Evolutionary conservation across 2,329 filamentous ascomycete genomes (phyloP).

Genomic region (Fusarium nelsonii): DNA sequence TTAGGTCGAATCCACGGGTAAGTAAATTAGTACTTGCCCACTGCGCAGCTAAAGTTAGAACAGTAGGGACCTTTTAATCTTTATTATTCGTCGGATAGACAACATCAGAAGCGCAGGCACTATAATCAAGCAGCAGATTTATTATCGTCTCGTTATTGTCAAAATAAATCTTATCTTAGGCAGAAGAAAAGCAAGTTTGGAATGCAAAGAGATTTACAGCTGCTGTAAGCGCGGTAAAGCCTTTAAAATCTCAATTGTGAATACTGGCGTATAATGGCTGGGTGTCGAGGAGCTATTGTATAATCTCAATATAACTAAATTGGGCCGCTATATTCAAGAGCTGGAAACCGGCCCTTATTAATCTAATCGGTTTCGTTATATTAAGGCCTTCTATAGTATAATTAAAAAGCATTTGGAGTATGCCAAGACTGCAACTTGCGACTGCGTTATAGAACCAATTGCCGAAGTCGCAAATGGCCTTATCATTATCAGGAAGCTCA

Average conservation of each 20-base stretch:
- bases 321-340: not conserved
- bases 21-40: not conserved
- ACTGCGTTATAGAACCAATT: not conserved
- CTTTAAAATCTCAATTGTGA: not conserved
- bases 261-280: not conserved
- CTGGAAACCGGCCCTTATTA: not conserved
- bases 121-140: not conserved
- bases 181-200: rapidly evolving
- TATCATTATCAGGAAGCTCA: not conserved
- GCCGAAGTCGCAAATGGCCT: not conserved
- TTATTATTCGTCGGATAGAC: not conserved
- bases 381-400: not conserved
- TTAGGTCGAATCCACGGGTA: too few species aligned
- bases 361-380: not conserved
- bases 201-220: not conserved
- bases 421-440: not conserved
- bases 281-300: not conserved
- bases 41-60: not conserved
- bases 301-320: not conserved
- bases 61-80: not conserved
- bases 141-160: not conserved
- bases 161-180: not conserved
- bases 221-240: not conserved
- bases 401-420: not conserved
- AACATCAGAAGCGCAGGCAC: not conserved